Conservation (phyloP, 306 rosid species). For the Cicer arietinum region DNA sequence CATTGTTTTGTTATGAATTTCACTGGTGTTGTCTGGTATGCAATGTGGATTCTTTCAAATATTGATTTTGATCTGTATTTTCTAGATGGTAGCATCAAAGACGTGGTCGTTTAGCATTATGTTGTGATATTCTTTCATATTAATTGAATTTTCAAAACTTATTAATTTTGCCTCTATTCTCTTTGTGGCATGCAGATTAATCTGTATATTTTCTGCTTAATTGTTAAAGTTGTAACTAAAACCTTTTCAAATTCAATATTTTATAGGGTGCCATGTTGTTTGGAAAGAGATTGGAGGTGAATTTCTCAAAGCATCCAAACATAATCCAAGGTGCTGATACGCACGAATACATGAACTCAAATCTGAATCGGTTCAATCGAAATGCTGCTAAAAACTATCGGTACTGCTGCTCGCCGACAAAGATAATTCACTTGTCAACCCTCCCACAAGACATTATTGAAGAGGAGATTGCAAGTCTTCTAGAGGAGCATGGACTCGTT, state of each 20-base stretch:
- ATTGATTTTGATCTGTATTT: slow-evolving; percentile 9
- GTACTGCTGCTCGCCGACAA: slow-evolving; percentile 96
- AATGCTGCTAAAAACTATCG: slow-evolving; percentile 98
- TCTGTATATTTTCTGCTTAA: slow-evolving; percentile 12
- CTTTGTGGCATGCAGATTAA: slow-evolving; percentile 14
- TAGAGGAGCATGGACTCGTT: slow-evolving; percentile 83
- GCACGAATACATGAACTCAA: slow-evolving; percentile 82
- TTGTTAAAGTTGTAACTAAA: slow-evolving; percentile 3
- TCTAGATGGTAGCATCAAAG: slow-evolving; percentile 19
- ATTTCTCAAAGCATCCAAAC: slow-evolving; percentile 88
- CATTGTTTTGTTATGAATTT: not conserved
- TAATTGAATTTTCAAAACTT: not conserved
- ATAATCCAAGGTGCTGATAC: slow-evolving; percentile 96
- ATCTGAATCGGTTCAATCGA: slow-evolving; percentile 97
- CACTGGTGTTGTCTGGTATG: slow-evolving; percentile 10
- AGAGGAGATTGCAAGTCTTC: slow-evolving; percentile 78
- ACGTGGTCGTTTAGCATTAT: not conserved
- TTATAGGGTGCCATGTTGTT: slow-evolving; percentile 80
- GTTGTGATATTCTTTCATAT: not conserved
- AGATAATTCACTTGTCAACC: slow-evolving; percentile 91
- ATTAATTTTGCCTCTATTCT: not conserved
- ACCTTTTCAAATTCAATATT: slow-evolving; percentile 20
- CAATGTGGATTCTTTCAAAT: slow-evolving; percentile 2
- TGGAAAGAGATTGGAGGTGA: slow-evolving; percentile 92
- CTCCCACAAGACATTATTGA: slow-evolving; percentile 88